A percentile compares a stretch with the other conserved stretches of the same genome.
phyloP scores from a whole-genome alignment of 2,329 filamentous ascomycete genomes.

The Teratosphaeria nubilosa region DNA sequence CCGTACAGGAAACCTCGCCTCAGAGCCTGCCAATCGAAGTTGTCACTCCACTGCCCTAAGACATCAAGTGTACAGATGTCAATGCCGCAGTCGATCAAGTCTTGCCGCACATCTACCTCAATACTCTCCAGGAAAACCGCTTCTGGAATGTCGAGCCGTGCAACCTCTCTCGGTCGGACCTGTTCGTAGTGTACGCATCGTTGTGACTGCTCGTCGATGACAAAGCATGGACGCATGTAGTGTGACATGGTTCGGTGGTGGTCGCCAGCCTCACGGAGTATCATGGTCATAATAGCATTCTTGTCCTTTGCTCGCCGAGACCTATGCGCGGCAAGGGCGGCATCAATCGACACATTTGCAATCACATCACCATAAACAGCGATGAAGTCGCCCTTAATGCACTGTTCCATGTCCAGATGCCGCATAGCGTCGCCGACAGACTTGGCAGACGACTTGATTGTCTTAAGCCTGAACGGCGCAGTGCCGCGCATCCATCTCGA shows the following conservation, averaged over 20 bases:
- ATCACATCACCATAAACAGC: slow-evolving; percentile 88
- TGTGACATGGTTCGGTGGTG: slow-evolving; percentile 68
- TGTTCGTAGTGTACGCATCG: slow-evolving; percentile 92
- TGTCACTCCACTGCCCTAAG: slow-evolving; percentile 89
- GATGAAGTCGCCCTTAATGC: slow-evolving; percentile 85
- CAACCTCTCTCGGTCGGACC: slow-evolving; percentile 56
- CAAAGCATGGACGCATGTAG: slow-evolving; percentile 69
- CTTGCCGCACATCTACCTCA: slow-evolving; percentile 73
- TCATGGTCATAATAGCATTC: slow-evolving; percentile 95
- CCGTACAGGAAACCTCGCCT: slow-evolving; percentile 82
- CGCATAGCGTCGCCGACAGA: slow-evolving; percentile 92
- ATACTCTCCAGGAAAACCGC: slow-evolving; percentile 63
- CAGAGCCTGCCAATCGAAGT: slow-evolving; percentile 90
- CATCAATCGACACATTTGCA: slow-evolving; percentile 77
- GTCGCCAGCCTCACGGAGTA: slow-evolving; percentile 67
- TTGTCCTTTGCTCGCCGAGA: slow-evolving; percentile 73
- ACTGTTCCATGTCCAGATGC: slow-evolving; percentile 74
- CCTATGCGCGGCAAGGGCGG: slow-evolving; percentile 66
- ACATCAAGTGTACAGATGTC: slow-evolving; percentile 97
- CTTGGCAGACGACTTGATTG: slow-evolving; percentile 76
- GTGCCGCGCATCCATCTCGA: slow-evolving; percentile 67
- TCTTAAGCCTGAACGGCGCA: slow-evolving; percentile 73
- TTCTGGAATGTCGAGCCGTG: slow-evolving; percentile 60
- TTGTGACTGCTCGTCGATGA: slow-evolving; percentile 69
- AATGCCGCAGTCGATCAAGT: slow-evolving; percentile 87